Percentiles rank a stretch among this genome's conserved stretches.
Evolutionary conservation across 2,329 filamentous ascomycete genomes (phyloP).

Genomic region (Orbilia ellipsospora): DNA sequence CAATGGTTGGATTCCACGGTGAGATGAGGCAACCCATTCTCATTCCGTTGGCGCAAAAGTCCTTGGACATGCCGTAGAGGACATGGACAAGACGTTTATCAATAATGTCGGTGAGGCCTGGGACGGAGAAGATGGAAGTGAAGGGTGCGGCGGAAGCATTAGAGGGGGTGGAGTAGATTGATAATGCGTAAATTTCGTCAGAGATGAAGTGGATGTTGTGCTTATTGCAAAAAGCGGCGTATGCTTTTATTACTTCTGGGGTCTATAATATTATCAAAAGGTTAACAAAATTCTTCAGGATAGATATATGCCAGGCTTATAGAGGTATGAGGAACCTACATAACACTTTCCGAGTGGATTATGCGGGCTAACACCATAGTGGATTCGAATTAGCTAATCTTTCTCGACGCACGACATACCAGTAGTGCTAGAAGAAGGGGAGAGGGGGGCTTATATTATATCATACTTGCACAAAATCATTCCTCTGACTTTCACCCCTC

Average conservation of each 20-base stretch:
- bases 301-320: not conserved
- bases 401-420: not conserved
- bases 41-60: slow-evolving; percentile 70
- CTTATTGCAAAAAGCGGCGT: slow-evolving; percentile 66
- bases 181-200: slow-evolving; percentile 71
- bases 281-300: not conserved
- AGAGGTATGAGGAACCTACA: slow-evolving; percentile 39
- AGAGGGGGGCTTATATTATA: not conserved
- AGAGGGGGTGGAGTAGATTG: slow-evolving; percentile 65
- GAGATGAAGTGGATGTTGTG: slow-evolving; percentile 68
- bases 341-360: slow-evolving; percentile 61
- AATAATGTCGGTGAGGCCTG: slow-evolving; percentile 64
- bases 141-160: slow-evolving; percentile 62
- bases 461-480: slow-evolving; percentile 65
- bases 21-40: slow-evolving; percentile 68
- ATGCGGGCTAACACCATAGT: slow-evolving; percentile 58
- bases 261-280: slow-evolving; percentile 40
- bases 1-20: slow-evolving; percentile 64
- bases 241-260: slow-evolving; percentile 59
- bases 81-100: slow-evolving; percentile 66
- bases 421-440: too few relatives aligned
- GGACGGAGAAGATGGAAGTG: slow-evolving; percentile 64
- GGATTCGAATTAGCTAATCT: not conserved
- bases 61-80: slow-evolving; percentile 66
- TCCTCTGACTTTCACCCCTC: slow-evolving; percentile 64